phyloP scores from a whole-genome alignment of 352 stramenopile species.

The Pythium monospermum region DNA sequence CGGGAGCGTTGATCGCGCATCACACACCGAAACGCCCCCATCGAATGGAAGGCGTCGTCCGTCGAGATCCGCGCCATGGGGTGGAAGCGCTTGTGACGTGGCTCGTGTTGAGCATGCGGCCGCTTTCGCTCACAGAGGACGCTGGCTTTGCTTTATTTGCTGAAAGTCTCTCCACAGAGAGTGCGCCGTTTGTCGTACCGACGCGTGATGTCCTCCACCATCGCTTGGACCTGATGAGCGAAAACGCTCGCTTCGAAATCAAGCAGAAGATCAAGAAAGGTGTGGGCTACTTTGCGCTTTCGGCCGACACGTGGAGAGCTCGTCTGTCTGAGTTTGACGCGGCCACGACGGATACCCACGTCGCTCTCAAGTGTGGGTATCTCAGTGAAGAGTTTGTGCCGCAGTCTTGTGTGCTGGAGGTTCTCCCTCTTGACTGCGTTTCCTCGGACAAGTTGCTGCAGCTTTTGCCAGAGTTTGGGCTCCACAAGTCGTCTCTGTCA shows the following conservation, averaged over 20 bases:
- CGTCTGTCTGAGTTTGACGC: neutral
- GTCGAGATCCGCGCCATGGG: constrained; percentile 25
- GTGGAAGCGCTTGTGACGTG: constrained; percentile 34
- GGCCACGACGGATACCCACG: neutral
- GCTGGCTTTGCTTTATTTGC: constrained; percentile 27
- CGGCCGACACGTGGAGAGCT: constrained; percentile 22
- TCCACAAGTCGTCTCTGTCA: constrained; percentile 14
- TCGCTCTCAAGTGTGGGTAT: constrained; percentile 18
- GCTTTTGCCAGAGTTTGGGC: constrained; percentile 20
- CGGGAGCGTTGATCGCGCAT: neutral
- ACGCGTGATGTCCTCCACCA: constrained; percentile 26
- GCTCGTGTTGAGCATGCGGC: constrained; percentile 30
- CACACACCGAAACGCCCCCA: no score
- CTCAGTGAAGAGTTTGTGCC: constrained; percentile 29
- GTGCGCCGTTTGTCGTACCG: constrained; percentile 19
- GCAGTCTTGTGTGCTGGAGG: constrained; percentile 25
- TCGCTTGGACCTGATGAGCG: constrained; percentile 29
- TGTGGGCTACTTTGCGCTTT: constrained; percentile 21
- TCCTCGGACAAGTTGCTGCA: neutral
- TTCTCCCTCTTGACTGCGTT: constrained; percentile 14
- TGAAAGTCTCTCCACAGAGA: constrained; percentile 15
- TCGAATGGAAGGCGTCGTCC: constrained; percentile 7
- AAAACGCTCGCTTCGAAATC: constrained; percentile 33
- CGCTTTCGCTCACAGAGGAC: constrained; percentile 31
- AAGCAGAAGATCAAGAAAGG: constrained; percentile 34